Evolutionary conservation across 2,329 filamentous ascomycete genomes (phyloP).

Genomic region (Verticillium isaacii): DNA sequence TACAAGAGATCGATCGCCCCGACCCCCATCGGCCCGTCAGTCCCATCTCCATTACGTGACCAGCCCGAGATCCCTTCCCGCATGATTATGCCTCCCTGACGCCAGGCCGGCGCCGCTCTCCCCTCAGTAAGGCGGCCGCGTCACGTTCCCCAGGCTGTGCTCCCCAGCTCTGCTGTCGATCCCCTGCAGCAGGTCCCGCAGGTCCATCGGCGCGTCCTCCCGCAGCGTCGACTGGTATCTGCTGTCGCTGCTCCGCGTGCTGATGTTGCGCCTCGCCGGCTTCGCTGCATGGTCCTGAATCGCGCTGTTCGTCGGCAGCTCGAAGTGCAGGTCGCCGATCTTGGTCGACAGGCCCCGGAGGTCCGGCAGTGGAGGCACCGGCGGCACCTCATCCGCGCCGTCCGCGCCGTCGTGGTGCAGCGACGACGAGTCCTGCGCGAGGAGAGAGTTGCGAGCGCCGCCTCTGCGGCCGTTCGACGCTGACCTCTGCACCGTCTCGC

Average conservation of each 20-base stretch:
- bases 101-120: not conserved
- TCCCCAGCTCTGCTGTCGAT: slow-evolving; percentile 46
- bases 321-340: slow-evolving; percentile 18
- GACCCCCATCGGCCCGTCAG: not conserved
- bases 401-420: slow-evolving; percentile 22
- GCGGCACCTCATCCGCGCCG: slow-evolving; percentile 39
- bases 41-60: not conserved
- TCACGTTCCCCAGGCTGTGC: slow-evolving; percentile 38
- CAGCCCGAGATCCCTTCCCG: not conserved
- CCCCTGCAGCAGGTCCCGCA: slow-evolving; percentile 43
- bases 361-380: slow-evolving; percentile 50
- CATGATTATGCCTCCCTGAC: not conserved
- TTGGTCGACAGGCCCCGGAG: slow-evolving; percentile 22
- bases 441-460: slow-evolving; percentile 40
- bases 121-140: slow-evolving; percentile 43
- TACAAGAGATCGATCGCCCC: not conserved
- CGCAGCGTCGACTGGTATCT: slow-evolving; percentile 26
- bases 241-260: slow-evolving; percentile 37
- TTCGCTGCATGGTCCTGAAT: slow-evolving; percentile 31
- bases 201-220: slow-evolving; percentile 33
- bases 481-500: slow-evolving; percentile 21
- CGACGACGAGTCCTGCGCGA: slow-evolving; percentile 21
- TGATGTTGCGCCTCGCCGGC: slow-evolving; percentile 28
- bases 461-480: slow-evolving; percentile 29
- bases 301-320: slow-evolving; percentile 17